Conservation (phyloP, 495 filamentous ascomycete genomes). For the Hypoxylon perforatum region DNA sequence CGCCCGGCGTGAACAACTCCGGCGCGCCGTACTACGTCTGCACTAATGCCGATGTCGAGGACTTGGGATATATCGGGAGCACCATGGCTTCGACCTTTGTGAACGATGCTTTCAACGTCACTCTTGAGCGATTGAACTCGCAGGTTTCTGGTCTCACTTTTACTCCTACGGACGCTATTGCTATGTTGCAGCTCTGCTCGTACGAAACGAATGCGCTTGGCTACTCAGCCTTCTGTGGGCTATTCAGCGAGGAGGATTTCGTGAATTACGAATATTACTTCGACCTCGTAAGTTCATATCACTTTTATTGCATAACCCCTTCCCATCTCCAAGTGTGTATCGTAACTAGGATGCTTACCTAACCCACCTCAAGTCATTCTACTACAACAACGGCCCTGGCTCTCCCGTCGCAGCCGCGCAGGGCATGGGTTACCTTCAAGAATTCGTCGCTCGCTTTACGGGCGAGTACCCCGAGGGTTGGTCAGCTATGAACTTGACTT, state of each 20-base stretch:
- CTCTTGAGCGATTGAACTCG: conserved; percentile 41
- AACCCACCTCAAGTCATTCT: conserved; percentile 42
- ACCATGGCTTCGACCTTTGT: conserved; percentile 40
- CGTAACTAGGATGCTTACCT: background rate
- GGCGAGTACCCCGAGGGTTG: conserved; percentile 61
- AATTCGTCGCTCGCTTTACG: conserved; percentile 67
- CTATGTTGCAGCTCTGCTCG: conserved; percentile 47
- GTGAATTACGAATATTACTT: conserved; percentile 47
- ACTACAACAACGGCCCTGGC: conserved; percentile 50
- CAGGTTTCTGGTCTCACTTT: conserved; percentile 45
- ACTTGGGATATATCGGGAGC: conserved; percentile 45
- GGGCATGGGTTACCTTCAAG: conserved; percentile 64
- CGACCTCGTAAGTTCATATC: conserved; percentile 39
- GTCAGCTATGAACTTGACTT: conserved; percentile 64
- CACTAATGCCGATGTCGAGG: conserved; percentile 46
- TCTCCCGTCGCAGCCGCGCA: conserved; percentile 51
- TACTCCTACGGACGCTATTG: conserved; percentile 30
- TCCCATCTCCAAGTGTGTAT: conserved; percentile 8
- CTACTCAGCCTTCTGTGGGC: conserved; percentile 44
- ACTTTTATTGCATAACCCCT: conserved; percentile 5
- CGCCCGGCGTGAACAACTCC: conserved; percentile 43
- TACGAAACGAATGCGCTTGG: conserved; percentile 45
- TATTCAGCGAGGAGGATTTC: conserved; percentile 52
- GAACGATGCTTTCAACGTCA: conserved; percentile 38
- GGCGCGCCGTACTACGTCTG: conserved; percentile 48